Base-by-base conservation (phyloP, 2,329 filamentous ascomycete genomes). In the Sclerotinia subarctica region DNA sequence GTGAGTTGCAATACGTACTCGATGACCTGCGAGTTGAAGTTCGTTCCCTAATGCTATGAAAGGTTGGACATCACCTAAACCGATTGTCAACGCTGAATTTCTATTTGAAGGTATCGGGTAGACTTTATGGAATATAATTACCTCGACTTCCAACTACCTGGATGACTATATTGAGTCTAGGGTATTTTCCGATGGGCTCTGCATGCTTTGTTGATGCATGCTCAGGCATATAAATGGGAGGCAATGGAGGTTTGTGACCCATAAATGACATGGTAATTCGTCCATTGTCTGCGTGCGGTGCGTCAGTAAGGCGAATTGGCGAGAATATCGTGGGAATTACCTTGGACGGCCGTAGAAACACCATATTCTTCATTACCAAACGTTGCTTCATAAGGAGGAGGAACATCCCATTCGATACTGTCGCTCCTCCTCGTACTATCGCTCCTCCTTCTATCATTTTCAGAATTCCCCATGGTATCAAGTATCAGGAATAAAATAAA, bases 61-160 rank as follows among this genome's bases (percentile, higher is more conserved):
- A 0, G 91, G 92, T 75, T 94, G 91, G 1, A 90, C 88, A 74
- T 94, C 91, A 53, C 59, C 59, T 63, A 19, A n/a, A 17, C 0
- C 11, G 21, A 17, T 19, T 4, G 11, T 57, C 7, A 57, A 13
- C 7, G 32, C 35, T 2, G 59, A 26, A 51, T 6, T 51, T 26
- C 8, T 13, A 24, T 3, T 19, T 5, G 17, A 19, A 10, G 13
- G 13, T 42, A 7, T 57, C 54, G 38, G 24, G 7, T 42, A 32
- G 6, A 38, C 2, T 6, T 19, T 3, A 13, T 3, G 19, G 17
- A 19, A 49, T 2, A 63, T 26, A 19, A 8, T 35, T 51, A 63
- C 91, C 91, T 64, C 91, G 83, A 1, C 88, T 91, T 7, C 91
- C 92, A 72, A 94, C 93, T 8, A 94, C 90, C 84, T 93, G 93